phyloP scores from a whole-genome alignment of 2,329 filamentous ascomycete species.

The Cordyceps javanica region DNA sequence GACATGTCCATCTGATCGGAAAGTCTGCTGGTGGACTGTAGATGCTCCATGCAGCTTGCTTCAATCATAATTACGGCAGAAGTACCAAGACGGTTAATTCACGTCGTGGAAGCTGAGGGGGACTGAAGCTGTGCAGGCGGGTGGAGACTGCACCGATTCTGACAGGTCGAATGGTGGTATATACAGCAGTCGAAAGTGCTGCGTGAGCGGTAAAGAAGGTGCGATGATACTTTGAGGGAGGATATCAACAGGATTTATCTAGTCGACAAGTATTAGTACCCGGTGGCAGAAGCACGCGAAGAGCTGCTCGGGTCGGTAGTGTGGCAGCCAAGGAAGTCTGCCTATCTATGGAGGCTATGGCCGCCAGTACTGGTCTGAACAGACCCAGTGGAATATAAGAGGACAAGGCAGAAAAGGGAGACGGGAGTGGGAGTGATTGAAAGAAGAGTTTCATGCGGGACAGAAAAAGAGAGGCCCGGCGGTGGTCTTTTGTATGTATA shows the following conservation, averaged over 20 bases:
- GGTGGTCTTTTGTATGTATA: conserved; percentile 12
- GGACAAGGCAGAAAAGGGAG: conserved; percentile 3
- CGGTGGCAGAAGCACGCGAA: not conserved
- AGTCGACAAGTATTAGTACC: not conserved
- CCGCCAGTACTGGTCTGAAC: conserved; percentile 1
- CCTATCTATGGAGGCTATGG: not conserved
- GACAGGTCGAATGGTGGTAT: not conserved
- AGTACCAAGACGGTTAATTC: not conserved
- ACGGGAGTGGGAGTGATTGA: not conserved
- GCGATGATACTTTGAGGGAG: not conserved
- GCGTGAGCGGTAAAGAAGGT: not conserved
- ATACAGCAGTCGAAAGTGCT: not conserved
- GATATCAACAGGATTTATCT: not conserved
- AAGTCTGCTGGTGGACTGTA: not conserved
- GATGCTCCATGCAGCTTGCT: not conserved
- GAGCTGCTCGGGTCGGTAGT: not conserved
- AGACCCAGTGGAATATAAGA: conserved; percentile 1
- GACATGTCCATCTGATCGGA: conserved; percentile 1
- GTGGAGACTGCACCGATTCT: not conserved
- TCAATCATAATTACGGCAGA: not conserved
- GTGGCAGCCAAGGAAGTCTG: not conserved
- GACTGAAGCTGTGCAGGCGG: not conserved
- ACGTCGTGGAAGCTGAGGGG: not conserved
- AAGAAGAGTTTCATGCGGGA: not conserved
- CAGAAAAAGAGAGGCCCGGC: conserved; percentile 6